These are phyloP conservation scores for Kewa caespitosa DNA, from an alignment of 179 eudicot species.

Conservation along the genomic window DNA sequence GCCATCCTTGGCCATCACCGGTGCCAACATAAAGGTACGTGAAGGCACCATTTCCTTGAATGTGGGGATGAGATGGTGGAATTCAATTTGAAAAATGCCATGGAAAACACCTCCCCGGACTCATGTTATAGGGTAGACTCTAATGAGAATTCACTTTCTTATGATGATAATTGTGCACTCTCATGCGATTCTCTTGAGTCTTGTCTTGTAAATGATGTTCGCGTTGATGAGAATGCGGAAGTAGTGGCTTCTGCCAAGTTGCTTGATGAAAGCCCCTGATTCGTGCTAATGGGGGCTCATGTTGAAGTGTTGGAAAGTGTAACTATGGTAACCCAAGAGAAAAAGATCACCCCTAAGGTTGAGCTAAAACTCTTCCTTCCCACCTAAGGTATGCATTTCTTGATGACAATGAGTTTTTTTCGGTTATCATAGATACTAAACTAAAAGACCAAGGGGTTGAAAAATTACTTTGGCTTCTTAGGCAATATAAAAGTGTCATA, in stretches of 20 bases:
- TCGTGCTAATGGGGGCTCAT: neutral
- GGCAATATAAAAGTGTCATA: neutral
- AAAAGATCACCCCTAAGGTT: neutral
- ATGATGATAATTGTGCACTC: no score
- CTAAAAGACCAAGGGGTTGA: neutral
- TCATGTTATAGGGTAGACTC: no score
- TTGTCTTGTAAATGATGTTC: neutral
- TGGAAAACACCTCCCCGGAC: neutral
- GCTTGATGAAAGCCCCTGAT: neutral
- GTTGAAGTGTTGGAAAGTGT: neutral
- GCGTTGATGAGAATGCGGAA: neutral
- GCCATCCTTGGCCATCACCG: no score
- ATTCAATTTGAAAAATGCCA: neutral
- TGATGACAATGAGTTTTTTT: neutral
- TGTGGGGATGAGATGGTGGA: neutral
- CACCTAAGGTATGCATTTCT: neutral
- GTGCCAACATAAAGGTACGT: no score
- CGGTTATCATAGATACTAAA: neutral
- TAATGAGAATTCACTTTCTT: no score
- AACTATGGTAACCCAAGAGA: neutral
- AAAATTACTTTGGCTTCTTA: no score
- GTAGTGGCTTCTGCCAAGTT: neutral
- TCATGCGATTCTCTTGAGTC: neutral
- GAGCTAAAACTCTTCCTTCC: neutral
- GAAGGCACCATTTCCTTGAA: no score